Evolutionary conservation across 106 monocot genomes (phyloP).

Genomic region (Phalaenopsis aphrodite): DNA sequence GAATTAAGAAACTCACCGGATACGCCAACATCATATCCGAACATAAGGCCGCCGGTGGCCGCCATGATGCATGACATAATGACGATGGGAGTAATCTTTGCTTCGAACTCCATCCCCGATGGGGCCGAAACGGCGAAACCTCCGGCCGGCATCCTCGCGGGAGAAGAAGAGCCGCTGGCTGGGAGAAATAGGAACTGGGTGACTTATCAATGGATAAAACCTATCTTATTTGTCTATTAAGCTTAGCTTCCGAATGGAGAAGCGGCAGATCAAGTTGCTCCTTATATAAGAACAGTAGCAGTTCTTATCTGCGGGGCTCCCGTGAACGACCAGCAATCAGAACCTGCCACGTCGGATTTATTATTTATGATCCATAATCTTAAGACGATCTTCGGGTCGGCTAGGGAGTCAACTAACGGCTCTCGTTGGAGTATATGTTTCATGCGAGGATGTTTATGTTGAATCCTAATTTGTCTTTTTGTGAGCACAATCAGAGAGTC

Average conservation of each 20-base stretch:
- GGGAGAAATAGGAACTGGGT: not conserved
- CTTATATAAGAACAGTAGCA: not conserved
- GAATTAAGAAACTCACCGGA: constrained; percentile 30
- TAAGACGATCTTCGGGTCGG: not conserved
- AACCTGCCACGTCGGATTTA: not conserved
- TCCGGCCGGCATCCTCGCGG: constrained; percentile 21
- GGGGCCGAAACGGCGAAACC: constrained; percentile 44
- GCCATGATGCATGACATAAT: constrained; percentile 74
- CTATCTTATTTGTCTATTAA: not conserved
- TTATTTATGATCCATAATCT: not conserved
- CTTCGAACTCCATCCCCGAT: constrained; percentile 33
- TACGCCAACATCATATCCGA: constrained; percentile 63
- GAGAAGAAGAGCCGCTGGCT: not conserved
- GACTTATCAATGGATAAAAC: not conserved
- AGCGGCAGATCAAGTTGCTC: not conserved
- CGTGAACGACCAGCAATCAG: not conserved
- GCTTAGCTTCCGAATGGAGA: not conserved
- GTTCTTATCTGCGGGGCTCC: not conserved
- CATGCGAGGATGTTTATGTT: no score
- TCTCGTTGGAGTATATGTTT: not conserved
- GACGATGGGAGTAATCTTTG: constrained; percentile 68
- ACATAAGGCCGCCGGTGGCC: constrained; percentile 72
- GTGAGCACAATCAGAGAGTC: no score
- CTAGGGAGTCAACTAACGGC: constrained; percentile 4
- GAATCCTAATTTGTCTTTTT: no score